A percentile compares a stretch with the other conserved stretches of the same genome.
These are phyloP conservation scores for Echinochloa phyllopogon DNA, from an alignment of 176 grass and related monocot species.

Conservation along the genomic window DNA sequence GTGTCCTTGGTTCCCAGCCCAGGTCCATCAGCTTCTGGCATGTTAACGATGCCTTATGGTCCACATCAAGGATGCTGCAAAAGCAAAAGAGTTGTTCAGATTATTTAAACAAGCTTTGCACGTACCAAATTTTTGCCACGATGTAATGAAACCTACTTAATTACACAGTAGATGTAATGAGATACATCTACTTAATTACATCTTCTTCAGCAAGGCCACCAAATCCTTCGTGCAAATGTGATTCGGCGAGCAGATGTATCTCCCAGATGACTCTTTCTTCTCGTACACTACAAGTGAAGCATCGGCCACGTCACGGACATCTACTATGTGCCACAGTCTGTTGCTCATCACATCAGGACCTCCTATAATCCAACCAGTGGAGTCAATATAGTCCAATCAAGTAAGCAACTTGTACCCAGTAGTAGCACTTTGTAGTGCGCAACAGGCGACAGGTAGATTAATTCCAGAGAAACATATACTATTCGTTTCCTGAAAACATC, in stretches of 20 bases:
- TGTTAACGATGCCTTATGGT: neutral
- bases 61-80: slow-evolving; percentile 27
- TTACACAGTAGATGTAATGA: slow-evolving; percentile 32
- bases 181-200: too few species aligned
- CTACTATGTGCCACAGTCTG: slow-evolving; percentile 46
- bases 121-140: neutral
- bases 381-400: neutral
- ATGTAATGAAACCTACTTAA: slow-evolving; percentile 5
- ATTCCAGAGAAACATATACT: neutral
- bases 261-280: slow-evolving; percentile 42
- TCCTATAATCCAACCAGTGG: slow-evolving; percentile 35
- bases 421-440: neutral
- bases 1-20: slow-evolving; percentile 50
- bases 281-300: slow-evolving; percentile 59
- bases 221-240: slow-evolving; percentile 30
- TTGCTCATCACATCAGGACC: slow-evolving; percentile 45
- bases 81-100: neutral
- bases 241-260: slow-evolving; percentile 52
- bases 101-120: too few species aligned
- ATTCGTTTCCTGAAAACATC: slow-evolving; percentile 5
- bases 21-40: slow-evolving; percentile 48
- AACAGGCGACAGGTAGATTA: neutral
- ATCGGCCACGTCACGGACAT: slow-evolving; percentile 62
- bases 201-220: slow-evolving; percentile 57
- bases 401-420: neutral